Evolutionary conservation across 2,329 filamentous ascomycete species (phyloP).

Genomic region (Penicillium sp.): DNA sequence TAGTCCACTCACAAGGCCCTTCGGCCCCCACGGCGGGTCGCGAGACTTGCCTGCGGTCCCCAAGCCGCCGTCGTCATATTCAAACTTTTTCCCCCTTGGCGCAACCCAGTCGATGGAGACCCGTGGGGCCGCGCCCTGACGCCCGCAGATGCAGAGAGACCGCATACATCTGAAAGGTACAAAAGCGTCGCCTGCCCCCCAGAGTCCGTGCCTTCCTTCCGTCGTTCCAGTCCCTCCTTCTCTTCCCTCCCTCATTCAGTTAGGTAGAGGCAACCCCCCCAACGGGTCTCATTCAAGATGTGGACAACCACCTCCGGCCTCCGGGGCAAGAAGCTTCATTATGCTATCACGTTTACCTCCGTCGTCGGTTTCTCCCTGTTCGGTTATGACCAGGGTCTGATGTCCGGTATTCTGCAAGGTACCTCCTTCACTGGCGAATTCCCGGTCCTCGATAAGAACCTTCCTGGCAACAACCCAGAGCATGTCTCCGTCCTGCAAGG

Average conservation of each 20-base stretch:
- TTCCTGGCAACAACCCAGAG: background rate
- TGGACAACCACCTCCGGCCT: conserved; percentile 28
- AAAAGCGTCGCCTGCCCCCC: conserved; percentile 2
- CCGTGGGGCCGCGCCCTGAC: conserved; percentile 3
- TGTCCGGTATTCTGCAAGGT: conserved; percentile 25
- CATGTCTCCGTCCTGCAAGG: conserved; percentile 48
- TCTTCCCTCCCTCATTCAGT: background rate
- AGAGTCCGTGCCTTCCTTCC: background rate
- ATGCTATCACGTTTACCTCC: conserved; percentile 28
- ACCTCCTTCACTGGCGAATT: conserved; percentile 21
- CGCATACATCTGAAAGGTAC: conserved; percentile 2
- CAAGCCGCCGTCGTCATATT: conserved; percentile 6
- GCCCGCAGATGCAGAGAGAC: background rate
- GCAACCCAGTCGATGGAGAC: conserved; percentile 4
- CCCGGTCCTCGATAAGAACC: conserved; percentile 10
- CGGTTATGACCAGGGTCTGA: conserved; percentile 32
- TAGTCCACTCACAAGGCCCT: conserved; percentile 1
- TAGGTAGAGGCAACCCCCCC: background rate
- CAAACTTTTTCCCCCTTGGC: conserved; percentile 5
- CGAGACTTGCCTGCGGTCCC: background rate
- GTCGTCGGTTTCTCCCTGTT: conserved; percentile 54
- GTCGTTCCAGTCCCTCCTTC: conserved; percentile 3
- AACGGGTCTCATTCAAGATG: conserved; percentile 21
- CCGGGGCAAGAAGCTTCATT: conserved; percentile 21
- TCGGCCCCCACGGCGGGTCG: conserved; percentile 3